phyloP scores from a whole-genome alignment of 2,329 filamentous ascomycete species.

The Periconia sp. region DNA sequence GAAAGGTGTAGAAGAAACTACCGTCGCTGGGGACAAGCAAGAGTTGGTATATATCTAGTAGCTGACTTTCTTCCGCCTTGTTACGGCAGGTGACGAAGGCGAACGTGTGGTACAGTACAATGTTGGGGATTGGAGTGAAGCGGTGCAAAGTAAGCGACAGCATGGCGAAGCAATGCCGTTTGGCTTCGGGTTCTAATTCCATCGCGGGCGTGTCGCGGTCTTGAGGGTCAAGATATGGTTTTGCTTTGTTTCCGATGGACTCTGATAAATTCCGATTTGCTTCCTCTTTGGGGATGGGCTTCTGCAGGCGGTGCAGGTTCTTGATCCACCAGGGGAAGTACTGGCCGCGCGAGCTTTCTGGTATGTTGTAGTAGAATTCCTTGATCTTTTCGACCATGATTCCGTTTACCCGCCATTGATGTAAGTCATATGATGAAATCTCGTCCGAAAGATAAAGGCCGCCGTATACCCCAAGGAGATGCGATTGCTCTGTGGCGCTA shows the following conservation, averaged over 20 bases:
- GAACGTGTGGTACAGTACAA: constrained; percentile 17
- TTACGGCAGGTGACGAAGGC: constrained; percentile 20
- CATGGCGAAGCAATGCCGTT: constrained; percentile 12
- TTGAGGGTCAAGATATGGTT: constrained; percentile 16
- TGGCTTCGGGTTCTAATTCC: constrained; percentile 21
- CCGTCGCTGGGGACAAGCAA: constrained; percentile 15
- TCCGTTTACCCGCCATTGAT: constrained; percentile 22
- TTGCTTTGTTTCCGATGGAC: constrained; percentile 19
- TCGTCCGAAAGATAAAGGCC: constrained; percentile 16
- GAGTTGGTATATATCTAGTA: constrained; percentile 15
- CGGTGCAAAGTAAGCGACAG: constrained; percentile 9
- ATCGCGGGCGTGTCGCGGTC: constrained; percentile 12
- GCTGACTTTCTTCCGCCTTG: constrained; percentile 14
- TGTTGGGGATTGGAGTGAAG: constrained; percentile 13
- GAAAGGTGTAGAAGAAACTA: constrained; percentile 6
- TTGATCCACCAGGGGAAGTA: constrained; percentile 32
- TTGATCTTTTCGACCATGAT: constrained; percentile 24
- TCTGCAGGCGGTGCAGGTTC: constrained; percentile 19
- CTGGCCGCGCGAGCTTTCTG: constrained; percentile 16
- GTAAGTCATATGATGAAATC: constrained; percentile 17
- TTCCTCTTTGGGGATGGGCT: constrained; percentile 14
- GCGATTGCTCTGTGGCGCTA: constrained; percentile 6
- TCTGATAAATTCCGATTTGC: constrained; percentile 12
- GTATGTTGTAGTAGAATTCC: constrained; percentile 17
- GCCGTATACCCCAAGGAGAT: constrained; percentile 27